Conservation (phyloP, 805 yeast genomes). For the Lipomyces anomalus region DNA sequence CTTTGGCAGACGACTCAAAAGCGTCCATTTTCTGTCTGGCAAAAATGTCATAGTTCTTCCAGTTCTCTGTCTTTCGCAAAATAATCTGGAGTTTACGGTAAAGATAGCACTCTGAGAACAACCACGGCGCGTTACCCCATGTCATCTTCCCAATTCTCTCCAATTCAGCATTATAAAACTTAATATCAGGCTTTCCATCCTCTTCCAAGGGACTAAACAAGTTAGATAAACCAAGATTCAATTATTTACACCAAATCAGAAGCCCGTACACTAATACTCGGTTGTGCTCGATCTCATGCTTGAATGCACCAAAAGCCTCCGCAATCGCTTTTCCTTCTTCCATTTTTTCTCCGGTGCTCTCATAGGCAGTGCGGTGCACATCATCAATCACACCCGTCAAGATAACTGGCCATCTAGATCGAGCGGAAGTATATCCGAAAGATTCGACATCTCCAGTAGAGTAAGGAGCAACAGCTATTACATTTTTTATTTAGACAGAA, state of each 20-base stretch:
- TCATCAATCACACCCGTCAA: constrained; percentile 64
- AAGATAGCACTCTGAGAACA: constrained; percentile 75
- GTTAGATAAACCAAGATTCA: constrained; percentile 14
- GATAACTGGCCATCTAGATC: constrained; percentile 83
- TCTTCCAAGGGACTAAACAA: constrained; percentile 42
- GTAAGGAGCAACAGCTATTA: constrained; percentile 36
- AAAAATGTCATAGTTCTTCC: constrained; percentile 68
- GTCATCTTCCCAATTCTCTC: constrained; percentile 38
- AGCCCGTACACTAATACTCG: constrained; percentile 21
- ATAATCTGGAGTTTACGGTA: constrained; percentile 47
- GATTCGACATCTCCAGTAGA: constrained; percentile 65
- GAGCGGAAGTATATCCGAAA: constrained; percentile 76
- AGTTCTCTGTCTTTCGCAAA: constrained; percentile 34
- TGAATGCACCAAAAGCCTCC: constrained; percentile 7
- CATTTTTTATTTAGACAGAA: no score
- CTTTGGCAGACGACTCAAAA: constrained; percentile 65
- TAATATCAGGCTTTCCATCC: constrained; percentile 34
- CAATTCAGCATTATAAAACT: constrained; percentile 56
- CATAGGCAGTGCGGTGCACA: constrained; percentile 35
- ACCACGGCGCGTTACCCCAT: constrained; percentile 90
- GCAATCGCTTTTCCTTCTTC: constrained; percentile 42
- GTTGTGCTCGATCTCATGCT: constrained; percentile 43
- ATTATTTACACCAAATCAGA: neutral
- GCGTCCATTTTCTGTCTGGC: constrained; percentile 63
- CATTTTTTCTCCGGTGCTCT: constrained; percentile 25